Conservation (phyloP, 169 alveolate species). For the Eimeria necatrix region DNA sequence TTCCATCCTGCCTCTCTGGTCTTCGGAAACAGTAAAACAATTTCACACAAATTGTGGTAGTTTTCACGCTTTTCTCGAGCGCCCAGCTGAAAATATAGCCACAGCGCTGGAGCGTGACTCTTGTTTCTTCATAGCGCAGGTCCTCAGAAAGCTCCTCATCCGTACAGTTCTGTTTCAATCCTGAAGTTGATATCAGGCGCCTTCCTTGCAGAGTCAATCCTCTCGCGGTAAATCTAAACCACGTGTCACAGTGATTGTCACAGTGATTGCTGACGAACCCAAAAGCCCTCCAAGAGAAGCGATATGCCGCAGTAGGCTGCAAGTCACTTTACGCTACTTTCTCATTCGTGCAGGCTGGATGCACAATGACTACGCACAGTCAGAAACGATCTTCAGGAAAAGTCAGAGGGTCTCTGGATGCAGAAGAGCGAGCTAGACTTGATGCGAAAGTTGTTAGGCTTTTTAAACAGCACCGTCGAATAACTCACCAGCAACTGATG, state of each 20-base stretch:
- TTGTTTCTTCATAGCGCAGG: slow-evolving; percentile 55
- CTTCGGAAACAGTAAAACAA: background rate
- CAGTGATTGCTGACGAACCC: background rate
- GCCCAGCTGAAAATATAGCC: background rate
- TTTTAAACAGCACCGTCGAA: slow-evolving; percentile 62
- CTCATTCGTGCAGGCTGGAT: slow-evolving; percentile 22
- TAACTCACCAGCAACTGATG: slow-evolving; percentile 71
- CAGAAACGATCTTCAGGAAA: slow-evolving; percentile 19
- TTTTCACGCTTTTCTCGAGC: background rate
- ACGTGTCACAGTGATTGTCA: background rate
- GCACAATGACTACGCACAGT: background rate
- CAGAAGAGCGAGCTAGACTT: slow-evolving; percentile 49
- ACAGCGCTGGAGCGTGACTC: background rate
- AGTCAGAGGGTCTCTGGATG: slow-evolving; percentile 50
- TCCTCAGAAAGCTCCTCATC: slow-evolving; percentile 52
- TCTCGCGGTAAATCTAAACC: slow-evolving; percentile 33
- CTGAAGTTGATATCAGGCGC: slow-evolving; percentile 55
- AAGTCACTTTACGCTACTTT: too few species aligned
- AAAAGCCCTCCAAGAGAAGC: background rate
- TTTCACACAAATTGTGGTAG: background rate
- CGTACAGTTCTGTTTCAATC: slow-evolving; percentile 47
- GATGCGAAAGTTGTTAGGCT: slow-evolving; percentile 59
- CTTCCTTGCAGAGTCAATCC: slow-evolving; percentile 67
- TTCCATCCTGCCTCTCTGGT: background rate
- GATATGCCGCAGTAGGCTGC: too few species aligned